Evolutionary conservation across 2,329 filamentous ascomycete genomes (phyloP), one percentile per base, ranked within the genome.

Genomic region (Didymella glomerata): DNA sequence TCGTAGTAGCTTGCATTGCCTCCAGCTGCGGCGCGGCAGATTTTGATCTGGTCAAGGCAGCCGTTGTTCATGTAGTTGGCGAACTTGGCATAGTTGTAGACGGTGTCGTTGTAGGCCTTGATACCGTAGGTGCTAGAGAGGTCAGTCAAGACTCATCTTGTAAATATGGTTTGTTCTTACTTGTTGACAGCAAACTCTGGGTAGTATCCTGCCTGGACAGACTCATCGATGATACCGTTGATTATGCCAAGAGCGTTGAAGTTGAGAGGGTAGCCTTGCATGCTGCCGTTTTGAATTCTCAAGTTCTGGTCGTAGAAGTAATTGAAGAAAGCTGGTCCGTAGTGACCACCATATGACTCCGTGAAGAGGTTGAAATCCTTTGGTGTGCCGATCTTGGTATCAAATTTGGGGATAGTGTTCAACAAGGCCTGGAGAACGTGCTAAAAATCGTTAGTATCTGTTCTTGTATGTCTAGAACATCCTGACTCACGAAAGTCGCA

Each of bases 301-400:
- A 81, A 70, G 61, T 87, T 88, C 65, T 88, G 82, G 22, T 85
- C 76, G 52, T 85, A 79, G 71, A 88, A 87, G 70, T 86, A 82
- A 54, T 81, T 79, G 74, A 80, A 85, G 74, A 87, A 87, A 20
- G 81, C 77, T 8, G 83, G 83, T 2, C 81, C 81, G 61, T 84
- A 84, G 65, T 84, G 82, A 42, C 82, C 81, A 30, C 71, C 70
- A 45, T 79, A 79, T 28, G 61, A 84, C 70, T 88, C 85, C 0
- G 85, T 86, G 78, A 84, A 87, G 36, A 88, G 76, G 61, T 86
- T 86, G 70, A 65, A 71, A 5, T 69, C 54, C 65, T 76, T 70
- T 67, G 82, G 64, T 72, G 81, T 55, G 20, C 54, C 57, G 24
- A 68, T 25, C 14, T 70, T 69, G 3, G 63, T 65, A 45, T 67